Conservation (phyloP, 257 asterid genomes). For the Capsicum rhomboideum region DNA sequence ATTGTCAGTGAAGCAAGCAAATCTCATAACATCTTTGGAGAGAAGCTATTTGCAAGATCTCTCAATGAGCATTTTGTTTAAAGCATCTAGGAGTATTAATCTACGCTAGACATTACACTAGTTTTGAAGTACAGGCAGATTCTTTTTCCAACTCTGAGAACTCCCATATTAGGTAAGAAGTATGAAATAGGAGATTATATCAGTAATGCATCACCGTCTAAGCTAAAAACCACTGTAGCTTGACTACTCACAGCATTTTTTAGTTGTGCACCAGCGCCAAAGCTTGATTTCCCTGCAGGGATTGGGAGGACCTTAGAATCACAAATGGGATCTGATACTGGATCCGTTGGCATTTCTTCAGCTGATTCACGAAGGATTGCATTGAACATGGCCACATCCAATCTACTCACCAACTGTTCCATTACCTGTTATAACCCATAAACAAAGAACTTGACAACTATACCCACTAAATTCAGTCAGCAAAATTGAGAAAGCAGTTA, state of each 20-base stretch:
- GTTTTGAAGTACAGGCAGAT: not conserved
- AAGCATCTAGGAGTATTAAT: not conserved
- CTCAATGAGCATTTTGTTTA: not conserved
- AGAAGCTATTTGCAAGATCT: not conserved
- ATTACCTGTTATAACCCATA: constrained; percentile 43
- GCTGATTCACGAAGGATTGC: constrained; percentile 86
- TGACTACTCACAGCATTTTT: constrained; percentile 71
- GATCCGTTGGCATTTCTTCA: constrained; percentile 87
- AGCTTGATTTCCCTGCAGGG: constrained; percentile 75
- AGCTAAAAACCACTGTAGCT: not conserved
- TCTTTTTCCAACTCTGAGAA: not conserved
- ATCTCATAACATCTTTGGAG: not conserved
- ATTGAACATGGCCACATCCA: constrained; percentile 93
- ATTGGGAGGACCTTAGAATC: constrained; percentile 77
- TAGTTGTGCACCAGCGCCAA: constrained; percentile 81
- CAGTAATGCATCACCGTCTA: not conserved
- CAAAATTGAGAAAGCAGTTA: not conserved
- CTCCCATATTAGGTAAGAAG: not conserved
- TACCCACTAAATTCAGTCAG: not conserved
- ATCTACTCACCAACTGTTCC: constrained; percentile 84
- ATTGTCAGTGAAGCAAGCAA: not conserved
- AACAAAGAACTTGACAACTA: not conserved
- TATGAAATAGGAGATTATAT: not conserved
- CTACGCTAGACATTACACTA: not conserved
- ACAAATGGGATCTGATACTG: constrained; percentile 86